phyloP scores from a whole-genome alignment of 164 flowering plant genomes.

The Aristolochia fimbriata region DNA sequence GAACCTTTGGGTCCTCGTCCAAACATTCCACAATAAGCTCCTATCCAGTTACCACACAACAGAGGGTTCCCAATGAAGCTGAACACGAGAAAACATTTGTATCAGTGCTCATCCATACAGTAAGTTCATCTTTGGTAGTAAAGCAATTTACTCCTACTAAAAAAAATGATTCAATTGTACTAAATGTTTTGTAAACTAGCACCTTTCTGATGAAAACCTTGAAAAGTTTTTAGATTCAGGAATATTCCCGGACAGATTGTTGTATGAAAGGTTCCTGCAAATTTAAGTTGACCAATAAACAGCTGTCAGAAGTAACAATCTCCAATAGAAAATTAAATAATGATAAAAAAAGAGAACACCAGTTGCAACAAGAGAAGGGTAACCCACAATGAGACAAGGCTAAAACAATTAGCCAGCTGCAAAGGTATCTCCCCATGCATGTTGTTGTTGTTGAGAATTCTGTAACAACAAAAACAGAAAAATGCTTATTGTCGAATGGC shows the following conservation, averaged over 20 bases:
- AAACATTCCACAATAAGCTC: slow-evolving; percentile 52
- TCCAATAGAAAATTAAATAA: neutral
- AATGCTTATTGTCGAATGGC: no score
- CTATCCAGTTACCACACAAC: slow-evolving; percentile 73
- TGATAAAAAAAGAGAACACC: neutral
- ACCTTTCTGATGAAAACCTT: slow-evolving; percentile 73
- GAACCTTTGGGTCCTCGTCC: slow-evolving; percentile 50
- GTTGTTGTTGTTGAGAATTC: slow-evolving; percentile 64
- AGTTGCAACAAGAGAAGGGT: neutral
- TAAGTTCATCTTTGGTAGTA: neutral
- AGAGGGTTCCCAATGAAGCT: slow-evolving; percentile 82
- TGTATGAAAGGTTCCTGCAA: slow-evolving; percentile 68
- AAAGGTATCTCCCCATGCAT: slow-evolving; percentile 60
- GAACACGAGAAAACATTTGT: neutral
- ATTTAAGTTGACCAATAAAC: neutral
- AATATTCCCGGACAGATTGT: slow-evolving; percentile 66
- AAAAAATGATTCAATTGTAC: neutral
- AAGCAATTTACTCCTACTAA: no score
- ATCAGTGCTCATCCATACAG: neutral
- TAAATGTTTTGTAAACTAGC: neutral
- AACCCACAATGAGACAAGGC: slow-evolving; percentile 56
- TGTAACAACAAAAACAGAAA: slow-evolving; percentile 9
- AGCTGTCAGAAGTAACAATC: neutral
- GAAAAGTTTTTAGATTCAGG: slow-evolving; percentile 53
- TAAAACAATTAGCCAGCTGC: slow-evolving; percentile 70